Percentiles rank a stretch among this genome's conserved stretches.
phyloP scores from a whole-genome alignment of 176 grass and related monocot genomes.

The Triticum turgidum region DNA sequence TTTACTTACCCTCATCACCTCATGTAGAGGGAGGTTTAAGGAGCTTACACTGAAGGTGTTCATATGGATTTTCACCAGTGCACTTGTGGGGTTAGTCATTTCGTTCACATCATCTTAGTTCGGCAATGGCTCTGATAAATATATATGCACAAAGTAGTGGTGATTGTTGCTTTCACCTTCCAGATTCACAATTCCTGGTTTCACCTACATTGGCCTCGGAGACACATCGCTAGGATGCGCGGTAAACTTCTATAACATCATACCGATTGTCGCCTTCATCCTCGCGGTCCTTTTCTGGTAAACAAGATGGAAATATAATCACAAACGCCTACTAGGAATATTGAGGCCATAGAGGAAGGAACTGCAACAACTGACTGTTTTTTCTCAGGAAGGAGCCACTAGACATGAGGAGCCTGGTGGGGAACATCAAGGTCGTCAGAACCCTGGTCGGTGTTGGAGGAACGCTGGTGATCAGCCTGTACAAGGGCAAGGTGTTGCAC shows the following conservation, averaged over 20 bases:
- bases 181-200: slow-evolving; percentile 45
- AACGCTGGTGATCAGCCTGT: slow-evolving; percentile 41
- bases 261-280: slow-evolving; percentile 40
- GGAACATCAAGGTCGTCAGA: slow-evolving; percentile 41
- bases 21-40: slow-evolving; percentile 32
- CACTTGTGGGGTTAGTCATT: slow-evolving; percentile 36
- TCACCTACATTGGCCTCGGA: slow-evolving; percentile 42
- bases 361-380: too few species aligned
- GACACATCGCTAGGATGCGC: slow-evolving; percentile 48
- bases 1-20: background rate
- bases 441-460: slow-evolving; percentile 44
- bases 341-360: too few species aligned
- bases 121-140: background rate
- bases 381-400: slow-evolving; percentile 36
- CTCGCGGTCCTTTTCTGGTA: slow-evolving; percentile 45
- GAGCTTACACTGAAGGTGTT: slow-evolving; percentile 40
- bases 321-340: background rate
- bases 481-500: slow-evolving; percentile 42
- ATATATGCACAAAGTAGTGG: background rate
- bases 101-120: background rate
- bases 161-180: background rate
- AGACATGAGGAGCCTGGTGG: slow-evolving; percentile 34
- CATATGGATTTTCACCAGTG: slow-evolving; percentile 54
- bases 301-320: background rate
- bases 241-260: slow-evolving; percentile 46